Conservation (phyloP, 2,329 filamentous ascomycete genomes). For the Beauveria rudraprayagi region DNA sequence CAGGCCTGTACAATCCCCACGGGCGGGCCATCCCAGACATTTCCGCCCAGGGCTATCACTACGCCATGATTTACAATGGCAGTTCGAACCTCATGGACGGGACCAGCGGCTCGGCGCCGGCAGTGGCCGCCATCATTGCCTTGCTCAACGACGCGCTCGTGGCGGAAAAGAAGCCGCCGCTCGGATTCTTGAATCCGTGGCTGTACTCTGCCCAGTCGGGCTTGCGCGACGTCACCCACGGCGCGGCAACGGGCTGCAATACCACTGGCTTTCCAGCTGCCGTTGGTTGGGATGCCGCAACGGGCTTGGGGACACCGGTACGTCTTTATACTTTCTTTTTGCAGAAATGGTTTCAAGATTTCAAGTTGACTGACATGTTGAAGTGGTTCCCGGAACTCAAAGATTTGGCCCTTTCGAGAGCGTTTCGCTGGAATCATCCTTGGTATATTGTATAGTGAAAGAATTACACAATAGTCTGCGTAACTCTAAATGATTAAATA, state of each 20-base stretch:
- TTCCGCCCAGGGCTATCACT: conserved; percentile 39
- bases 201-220: conserved; percentile 32
- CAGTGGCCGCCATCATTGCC: conserved; percentile 54
- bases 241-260: neutral
- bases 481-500: neutral
- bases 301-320: conserved; percentile 26
- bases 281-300: conserved; percentile 18
- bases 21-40: conserved; percentile 57
- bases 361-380: neutral
- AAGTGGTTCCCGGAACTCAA: conserved; percentile 10
- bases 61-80: conserved; percentile 21
- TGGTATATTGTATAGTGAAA: neutral
- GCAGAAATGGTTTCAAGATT: no score
- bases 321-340: neutral
- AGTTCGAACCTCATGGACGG: neutral
- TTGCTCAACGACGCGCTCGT: conserved; percentile 59
- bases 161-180: conserved; percentile 38
- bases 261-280: conserved; percentile 2
- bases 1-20: conserved; percentile 31
- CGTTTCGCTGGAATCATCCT: conserved; percentile 1
- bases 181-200: conserved; percentile 57
- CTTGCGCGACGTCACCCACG: conserved; percentile 14
- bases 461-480: neutral
- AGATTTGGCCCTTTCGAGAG: neutral
- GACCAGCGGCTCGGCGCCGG: conserved; percentile 48